Evolutionary conservation across 306 rosid species (phyloP).

Genomic region (Comarum palustre): DNA sequence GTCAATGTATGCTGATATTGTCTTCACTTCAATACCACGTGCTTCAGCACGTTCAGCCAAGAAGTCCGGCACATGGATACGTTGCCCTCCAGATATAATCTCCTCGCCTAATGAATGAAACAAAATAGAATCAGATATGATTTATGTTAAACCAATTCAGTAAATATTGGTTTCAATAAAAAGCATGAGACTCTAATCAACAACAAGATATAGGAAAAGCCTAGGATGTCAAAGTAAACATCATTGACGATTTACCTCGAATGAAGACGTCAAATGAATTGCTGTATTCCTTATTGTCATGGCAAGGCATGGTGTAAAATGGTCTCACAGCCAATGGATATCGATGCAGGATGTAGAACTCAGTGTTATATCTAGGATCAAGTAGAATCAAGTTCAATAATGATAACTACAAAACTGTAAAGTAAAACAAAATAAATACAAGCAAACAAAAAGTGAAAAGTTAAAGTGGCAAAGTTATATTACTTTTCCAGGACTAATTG

Average conservation of each 20-base stretch:
- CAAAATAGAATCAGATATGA: background rate
- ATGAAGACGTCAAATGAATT: conserved; percentile 96
- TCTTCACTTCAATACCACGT: conserved; percentile 66
- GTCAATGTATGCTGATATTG: conserved; percentile 75
- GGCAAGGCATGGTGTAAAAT: conserved; percentile 94
- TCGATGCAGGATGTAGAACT: conserved; percentile 84
- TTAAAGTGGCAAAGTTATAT: background rate
- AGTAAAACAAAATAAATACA: background rate
- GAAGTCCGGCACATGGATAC: conserved; percentile 74
- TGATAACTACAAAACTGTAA: background rate
- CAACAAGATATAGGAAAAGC: background rate
- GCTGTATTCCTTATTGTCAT: conserved; percentile 65
- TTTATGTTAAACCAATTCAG: background rate
- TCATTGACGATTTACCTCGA: conserved; percentile 53
- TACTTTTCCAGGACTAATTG: conserved; percentile 82
- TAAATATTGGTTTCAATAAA: background rate
- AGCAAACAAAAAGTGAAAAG: background rate
- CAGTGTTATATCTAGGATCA: conserved; percentile 68
- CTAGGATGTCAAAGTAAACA: background rate
- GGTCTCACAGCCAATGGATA: conserved; percentile 90
- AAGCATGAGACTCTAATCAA: background rate
- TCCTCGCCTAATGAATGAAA: conserved; percentile 66
- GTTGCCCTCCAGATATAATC: conserved; percentile 95
- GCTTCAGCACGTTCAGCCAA: conserved; percentile 71
- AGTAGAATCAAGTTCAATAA: conserved; percentile 16